A percentile compares a stretch with the other conserved stretches of the same genome.
These are phyloP conservation scores for Fusarium coffeatum DNA, from an alignment of 2,329 filamentous ascomycete species.

Conservation along the genomic window DNA sequence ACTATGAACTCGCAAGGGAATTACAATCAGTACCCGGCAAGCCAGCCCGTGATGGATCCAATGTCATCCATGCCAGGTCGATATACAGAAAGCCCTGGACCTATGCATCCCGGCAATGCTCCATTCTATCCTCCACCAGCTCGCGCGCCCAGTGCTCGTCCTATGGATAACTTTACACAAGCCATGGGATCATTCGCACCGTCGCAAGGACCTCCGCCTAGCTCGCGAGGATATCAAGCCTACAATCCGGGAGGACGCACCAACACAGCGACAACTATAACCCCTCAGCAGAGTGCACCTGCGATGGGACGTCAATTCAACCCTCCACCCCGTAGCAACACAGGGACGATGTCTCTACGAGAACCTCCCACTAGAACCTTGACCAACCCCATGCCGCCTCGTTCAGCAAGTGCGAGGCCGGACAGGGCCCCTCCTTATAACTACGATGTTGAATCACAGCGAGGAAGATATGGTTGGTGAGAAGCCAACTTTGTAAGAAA, in stretches of 20 bases:
- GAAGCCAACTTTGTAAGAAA: conserved; percentile 1
- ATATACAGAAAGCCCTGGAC: conserved; percentile 48
- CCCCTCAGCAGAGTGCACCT: conserved; percentile 41
- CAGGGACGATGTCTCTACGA: conserved; percentile 51
- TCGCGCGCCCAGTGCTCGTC: conserved; percentile 49
- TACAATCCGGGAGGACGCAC: conserved; percentile 50
- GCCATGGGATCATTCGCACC: conserved; percentile 19
- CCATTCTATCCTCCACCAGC: conserved; percentile 51
- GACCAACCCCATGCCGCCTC: conserved; percentile 56
- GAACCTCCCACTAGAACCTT: conserved; percentile 58
- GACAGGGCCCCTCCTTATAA: conserved; percentile 45
- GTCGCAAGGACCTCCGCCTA: conserved; percentile 5
- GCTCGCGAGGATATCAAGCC: conserved; percentile 45
- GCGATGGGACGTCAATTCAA: conserved; percentile 40
- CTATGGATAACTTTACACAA: conserved; percentile 49
- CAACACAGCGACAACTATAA: conserved; percentile 50
- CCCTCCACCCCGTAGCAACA: conserved; percentile 54
- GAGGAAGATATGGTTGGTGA: conserved; percentile 47
- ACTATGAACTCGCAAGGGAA: conserved; percentile 54
- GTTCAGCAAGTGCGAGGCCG: conserved; percentile 40
- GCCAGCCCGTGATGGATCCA: conserved; percentile 24
- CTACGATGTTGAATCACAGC: conserved; percentile 54
- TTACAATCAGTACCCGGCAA: conserved; percentile 41
- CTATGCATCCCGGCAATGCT: conserved; percentile 45
- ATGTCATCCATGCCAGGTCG: conserved; percentile 33